phyloP scores from a whole-genome alignment of 1,139 yeast genomes.

The Yamadazyma siamensis region DNA sequence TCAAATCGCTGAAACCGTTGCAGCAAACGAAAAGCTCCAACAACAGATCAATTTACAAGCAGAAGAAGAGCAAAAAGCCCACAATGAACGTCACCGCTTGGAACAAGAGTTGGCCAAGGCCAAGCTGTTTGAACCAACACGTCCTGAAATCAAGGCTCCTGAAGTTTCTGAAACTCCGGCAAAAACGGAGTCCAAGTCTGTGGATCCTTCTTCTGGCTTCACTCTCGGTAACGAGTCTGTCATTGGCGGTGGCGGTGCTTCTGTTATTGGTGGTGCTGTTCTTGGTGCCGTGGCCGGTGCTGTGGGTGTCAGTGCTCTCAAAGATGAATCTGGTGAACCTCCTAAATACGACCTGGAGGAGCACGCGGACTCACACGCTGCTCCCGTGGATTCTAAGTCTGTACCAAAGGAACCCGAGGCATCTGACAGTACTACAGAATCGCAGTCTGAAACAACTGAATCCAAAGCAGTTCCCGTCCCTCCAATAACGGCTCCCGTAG shows the following conservation, averaged over 20 bases:
- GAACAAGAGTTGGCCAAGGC: conserved; percentile 17
- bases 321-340: no score
- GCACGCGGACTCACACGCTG: conserved; percentile 1
- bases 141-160: conserved; percentile 11
- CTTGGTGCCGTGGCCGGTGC: conserved; percentile 20
- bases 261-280: conserved; percentile 11
- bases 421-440: not conserved
- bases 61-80: conserved; percentile 26
- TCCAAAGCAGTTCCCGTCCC: no score
- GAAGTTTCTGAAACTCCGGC: no score
- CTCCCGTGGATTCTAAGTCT: not conserved
- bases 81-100: conserved; percentile 34
- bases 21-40: conserved; percentile 20
- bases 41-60: conserved; percentile 20
- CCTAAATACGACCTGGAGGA: no score
- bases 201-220: not conserved
- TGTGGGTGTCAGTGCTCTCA: no score
- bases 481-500: conserved; percentile 8
- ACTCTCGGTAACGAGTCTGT: conserved; percentile 19
- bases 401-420: not conserved
- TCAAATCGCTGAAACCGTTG: conserved; percentile 26
- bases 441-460: no score
- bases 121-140: conserved; percentile 18
- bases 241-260: conserved; percentile 19
- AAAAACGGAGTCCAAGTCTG: not conserved